Evolutionary conservation across 2,329 filamentous ascomycete genomes (phyloP).

Genomic region (Lecanicillium sp.): DNA sequence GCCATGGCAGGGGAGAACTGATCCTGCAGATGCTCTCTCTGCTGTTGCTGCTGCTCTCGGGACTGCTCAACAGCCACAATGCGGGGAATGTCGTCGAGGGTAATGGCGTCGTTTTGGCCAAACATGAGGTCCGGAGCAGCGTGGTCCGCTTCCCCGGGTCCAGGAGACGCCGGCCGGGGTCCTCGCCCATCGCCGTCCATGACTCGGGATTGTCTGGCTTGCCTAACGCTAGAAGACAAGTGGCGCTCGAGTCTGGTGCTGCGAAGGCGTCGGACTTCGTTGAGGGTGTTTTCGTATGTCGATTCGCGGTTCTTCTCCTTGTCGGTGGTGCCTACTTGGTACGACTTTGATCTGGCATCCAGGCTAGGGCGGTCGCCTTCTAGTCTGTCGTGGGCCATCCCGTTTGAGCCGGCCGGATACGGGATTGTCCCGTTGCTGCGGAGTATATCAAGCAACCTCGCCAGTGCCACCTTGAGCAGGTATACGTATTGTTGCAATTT

Average conservation of each 20-base stretch:
- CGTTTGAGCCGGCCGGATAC: conserved; percentile 54
- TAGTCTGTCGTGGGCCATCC: conserved; percentile 43
- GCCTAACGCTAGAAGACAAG: conserved; percentile 85
- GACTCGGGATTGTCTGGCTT: conserved; percentile 82
- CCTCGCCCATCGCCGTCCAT: conserved; percentile 60
- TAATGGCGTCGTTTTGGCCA: conserved; percentile 83
- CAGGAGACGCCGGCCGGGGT: conserved; percentile 67
- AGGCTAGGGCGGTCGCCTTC: conserved; percentile 40
- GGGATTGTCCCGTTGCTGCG: conserved; percentile 76
- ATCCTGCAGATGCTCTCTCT: conserved; percentile 46
- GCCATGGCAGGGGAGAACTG: conserved; percentile 50
- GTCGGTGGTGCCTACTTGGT: conserved; percentile 47
- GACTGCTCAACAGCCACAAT: conserved; percentile 95
- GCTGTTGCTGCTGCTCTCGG: conserved; percentile 75
- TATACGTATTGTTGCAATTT: conserved; percentile 94
- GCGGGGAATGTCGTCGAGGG: conserved; percentile 89
- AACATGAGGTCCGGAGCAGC: conserved; percentile 72
- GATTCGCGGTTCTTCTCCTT: conserved; percentile 58
- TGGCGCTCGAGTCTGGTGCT: conserved; percentile 94
- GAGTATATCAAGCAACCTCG: conserved; percentile 79
- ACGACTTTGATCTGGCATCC: conserved; percentile 65
- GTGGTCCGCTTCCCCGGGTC: conserved; percentile 42
- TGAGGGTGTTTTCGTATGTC: conserved; percentile 90
- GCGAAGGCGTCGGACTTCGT: conserved; percentile 83
- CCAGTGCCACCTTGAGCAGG: conserved; percentile 82